Evolutionary conservation across 2,329 filamentous ascomycete genomes (phyloP).

Genomic region (Aspergillus brunneoviolaceus): DNA sequence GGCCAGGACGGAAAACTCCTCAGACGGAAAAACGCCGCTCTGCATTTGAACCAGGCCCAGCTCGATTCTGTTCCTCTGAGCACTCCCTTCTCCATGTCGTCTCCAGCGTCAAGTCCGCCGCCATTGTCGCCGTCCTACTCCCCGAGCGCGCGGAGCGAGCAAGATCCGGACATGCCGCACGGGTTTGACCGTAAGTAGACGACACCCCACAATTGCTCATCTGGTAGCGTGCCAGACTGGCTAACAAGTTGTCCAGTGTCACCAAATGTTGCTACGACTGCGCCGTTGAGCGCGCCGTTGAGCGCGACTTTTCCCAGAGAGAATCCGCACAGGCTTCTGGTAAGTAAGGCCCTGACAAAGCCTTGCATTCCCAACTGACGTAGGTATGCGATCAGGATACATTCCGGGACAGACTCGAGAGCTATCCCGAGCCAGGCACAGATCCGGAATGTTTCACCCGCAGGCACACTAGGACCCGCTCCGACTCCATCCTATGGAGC

Average conservation of each 20-base stretch:
- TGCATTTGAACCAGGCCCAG: conserved; percentile 30
- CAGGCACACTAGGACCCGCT: conserved; percentile 22
- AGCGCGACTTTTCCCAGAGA: conserved; percentile 7
- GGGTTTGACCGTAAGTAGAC: conserved; percentile 20
- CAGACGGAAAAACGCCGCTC: conserved; percentile 34
- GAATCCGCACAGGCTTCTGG: conserved; percentile 19
- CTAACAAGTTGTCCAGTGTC: conserved; percentile 11
- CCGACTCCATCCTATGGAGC: conserved; percentile 30
- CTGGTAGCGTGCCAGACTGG: neutral
- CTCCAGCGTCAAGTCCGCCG: conserved; percentile 33
- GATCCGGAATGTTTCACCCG: conserved; percentile 21
- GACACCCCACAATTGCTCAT: neutral
- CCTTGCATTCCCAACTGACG: neutral
- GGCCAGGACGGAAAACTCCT: conserved; percentile 29
- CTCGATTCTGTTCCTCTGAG: neutral
- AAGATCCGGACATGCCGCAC: conserved; percentile 27
- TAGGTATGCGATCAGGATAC: conserved; percentile 24
- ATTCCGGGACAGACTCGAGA: conserved; percentile 32
- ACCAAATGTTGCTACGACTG: conserved; percentile 10
- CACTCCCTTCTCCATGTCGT: neutral
- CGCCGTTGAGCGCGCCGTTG: neutral
- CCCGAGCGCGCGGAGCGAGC: conserved; percentile 34
- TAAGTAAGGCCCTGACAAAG: conserved; percentile 5
- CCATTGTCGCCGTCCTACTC: conserved; percentile 40
- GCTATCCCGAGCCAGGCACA: conserved; percentile 19